phyloP scores from a whole-genome alignment of 179 eudicot species.

The Heliamphora pulchella region DNA sequence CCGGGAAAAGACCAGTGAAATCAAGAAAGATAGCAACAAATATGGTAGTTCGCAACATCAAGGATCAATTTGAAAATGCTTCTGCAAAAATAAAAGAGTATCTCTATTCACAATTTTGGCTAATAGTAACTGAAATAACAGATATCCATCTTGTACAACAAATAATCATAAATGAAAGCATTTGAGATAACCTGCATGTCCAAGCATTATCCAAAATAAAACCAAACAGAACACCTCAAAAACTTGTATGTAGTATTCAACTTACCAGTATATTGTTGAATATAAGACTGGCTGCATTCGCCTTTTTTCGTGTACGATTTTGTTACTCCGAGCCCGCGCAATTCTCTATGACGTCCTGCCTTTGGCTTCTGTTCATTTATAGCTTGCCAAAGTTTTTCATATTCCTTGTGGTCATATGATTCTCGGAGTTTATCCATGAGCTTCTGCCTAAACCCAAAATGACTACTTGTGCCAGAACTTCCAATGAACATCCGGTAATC shows the following conservation, averaged over 20 bases:
- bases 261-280: constrained; percentile 33
- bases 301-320: constrained; percentile 9
- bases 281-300: constrained; percentile 29
- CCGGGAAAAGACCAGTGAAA: background rate
- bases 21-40: background rate
- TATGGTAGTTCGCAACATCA: background rate
- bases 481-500: background rate
- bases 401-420: constrained; percentile 37
- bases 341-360: constrained; percentile 19
- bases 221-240: too few species aligned
- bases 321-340: constrained; percentile 26
- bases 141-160: background rate
- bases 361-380: constrained; percentile 21
- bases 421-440: constrained; percentile 23
- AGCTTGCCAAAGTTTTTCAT: constrained; percentile 23
- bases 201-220: too few species aligned
- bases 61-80: background rate
- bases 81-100: background rate
- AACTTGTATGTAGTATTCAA: constrained; percentile 24
- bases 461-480: background rate
- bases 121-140: background rate
- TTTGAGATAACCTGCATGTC: too few species aligned
- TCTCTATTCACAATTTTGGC: background rate
- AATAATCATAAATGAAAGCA: too few species aligned
- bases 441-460: constrained; percentile 18